Evolutionary conservation across 805 yeast species (phyloP).

Genomic region (Myxozyma lipomycoides): DNA sequence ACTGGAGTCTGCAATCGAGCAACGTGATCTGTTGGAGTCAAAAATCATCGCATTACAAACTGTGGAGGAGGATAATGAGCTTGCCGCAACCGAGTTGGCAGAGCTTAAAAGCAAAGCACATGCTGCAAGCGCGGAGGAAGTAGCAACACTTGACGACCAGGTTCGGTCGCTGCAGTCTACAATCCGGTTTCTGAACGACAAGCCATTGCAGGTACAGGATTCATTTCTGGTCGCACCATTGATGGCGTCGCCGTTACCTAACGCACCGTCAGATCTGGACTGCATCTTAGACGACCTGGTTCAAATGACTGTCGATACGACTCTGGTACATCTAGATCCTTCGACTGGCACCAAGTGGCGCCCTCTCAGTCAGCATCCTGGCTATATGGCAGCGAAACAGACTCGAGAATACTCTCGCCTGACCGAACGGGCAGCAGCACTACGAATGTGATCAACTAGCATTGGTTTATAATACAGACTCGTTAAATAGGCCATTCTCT

Average conservation of each 20-base stretch:
- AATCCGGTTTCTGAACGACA: conserved; percentile 1
- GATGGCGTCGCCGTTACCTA: no score
- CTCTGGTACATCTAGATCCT: background rate
- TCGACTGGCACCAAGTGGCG: background rate
- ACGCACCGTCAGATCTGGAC: no score
- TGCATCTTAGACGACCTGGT: conserved; percentile 1
- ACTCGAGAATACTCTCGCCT: background rate
- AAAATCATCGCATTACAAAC: conserved; percentile 6
- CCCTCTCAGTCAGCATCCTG: background rate
- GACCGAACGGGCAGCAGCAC: background rate
- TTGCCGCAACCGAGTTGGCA: conserved; percentile 6
- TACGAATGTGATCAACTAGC: no score
- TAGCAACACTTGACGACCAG: conserved; percentile 8
- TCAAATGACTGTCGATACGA: background rate
- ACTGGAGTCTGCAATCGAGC: conserved; percentile 4
- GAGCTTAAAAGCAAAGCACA: conserved; percentile 8
- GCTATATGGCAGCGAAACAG: conserved; percentile 6
- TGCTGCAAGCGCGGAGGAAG: conserved; percentile 12
- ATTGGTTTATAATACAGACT: no score
- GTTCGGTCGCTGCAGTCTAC: conserved; percentile 12
- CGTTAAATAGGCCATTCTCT: no score
- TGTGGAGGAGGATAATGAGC: conserved; percentile 1
- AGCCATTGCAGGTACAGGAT: background rate
- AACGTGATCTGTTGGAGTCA: conserved; percentile 4
- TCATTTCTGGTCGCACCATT: background rate